phyloP scores from a whole-genome alignment of 1,139 yeast species.

The Chernovozyma sophiae-reginae region DNA sequence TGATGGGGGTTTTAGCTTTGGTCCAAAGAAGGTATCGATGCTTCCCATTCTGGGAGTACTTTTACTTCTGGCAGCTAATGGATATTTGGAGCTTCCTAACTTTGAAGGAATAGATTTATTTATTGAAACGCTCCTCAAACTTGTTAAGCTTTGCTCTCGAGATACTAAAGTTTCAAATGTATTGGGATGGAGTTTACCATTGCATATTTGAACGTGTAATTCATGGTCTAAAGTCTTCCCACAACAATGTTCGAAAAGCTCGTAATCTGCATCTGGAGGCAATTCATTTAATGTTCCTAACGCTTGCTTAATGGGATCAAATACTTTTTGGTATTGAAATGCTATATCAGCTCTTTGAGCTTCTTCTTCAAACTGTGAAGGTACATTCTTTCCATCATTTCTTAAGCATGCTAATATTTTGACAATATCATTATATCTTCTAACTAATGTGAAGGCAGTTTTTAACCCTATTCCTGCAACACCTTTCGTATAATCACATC shows the following conservation, averaged over 20 bases:
- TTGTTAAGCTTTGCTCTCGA: slow-evolving; percentile 36
- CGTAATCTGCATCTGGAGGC: slow-evolving; percentile 36
- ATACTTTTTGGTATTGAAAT: slow-evolving; percentile 83
- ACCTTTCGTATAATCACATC: slow-evolving; percentile 95
- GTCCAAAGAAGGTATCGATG: slow-evolving; percentile 14
- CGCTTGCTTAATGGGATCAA: slow-evolving; percentile 50
- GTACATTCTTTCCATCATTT: slow-evolving; percentile 61
- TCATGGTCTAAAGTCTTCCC: slow-evolving; percentile 51
- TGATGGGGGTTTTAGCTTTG: slow-evolving; percentile 4
- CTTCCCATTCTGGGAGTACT: slow-evolving; percentile 8
- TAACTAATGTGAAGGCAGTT: slow-evolving; percentile 65
- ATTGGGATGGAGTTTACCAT: slow-evolving; percentile 65
- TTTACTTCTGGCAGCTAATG: slow-evolving; percentile 4
- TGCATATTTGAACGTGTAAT: slow-evolving; percentile 54
- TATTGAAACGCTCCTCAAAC: slow-evolving; percentile 24
- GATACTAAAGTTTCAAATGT: slow-evolving; percentile 46
- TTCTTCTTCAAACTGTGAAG: slow-evolving; percentile 56
- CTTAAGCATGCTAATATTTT: slow-evolving; percentile 54
- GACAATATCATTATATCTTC: slow-evolving; percentile 48
- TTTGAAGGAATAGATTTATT: neutral
- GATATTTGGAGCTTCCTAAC: neutral
- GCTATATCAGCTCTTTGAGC: slow-evolving; percentile 70
- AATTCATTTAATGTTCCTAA: slow-evolving; percentile 59
- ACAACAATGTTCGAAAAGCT: slow-evolving; percentile 54
- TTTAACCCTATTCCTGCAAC: slow-evolving; percentile 76